phyloP scores from a whole-genome alignment of 805 yeast genomes.

The Candida hispaniensis region DNA sequence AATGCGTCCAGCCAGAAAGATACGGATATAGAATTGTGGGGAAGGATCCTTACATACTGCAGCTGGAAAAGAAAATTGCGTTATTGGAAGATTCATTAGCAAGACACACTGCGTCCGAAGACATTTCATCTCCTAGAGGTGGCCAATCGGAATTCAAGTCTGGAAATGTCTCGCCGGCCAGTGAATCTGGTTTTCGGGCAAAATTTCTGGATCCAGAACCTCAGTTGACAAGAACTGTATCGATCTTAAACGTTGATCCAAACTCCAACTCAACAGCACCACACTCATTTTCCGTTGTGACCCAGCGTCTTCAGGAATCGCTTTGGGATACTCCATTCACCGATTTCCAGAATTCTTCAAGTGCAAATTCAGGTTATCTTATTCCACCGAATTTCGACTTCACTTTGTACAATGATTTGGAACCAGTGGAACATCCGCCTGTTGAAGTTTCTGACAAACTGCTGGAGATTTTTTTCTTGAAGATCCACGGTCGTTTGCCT shows the following conservation, averaged over 20 bases:
- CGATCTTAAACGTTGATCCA: slow-evolving; percentile 22
- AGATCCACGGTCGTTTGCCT: slow-evolving; percentile 20
- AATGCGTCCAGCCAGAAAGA: slow-evolving; percentile 54
- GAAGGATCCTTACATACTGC: slow-evolving; percentile 47
- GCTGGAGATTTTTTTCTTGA: slow-evolving; percentile 18
- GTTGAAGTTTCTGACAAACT: slow-evolving; percentile 17
- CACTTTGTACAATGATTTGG: slow-evolving; percentile 18
- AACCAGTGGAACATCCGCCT: slow-evolving; percentile 19
- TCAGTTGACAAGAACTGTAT: slow-evolving; percentile 16
- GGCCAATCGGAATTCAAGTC: too few relatives aligned
- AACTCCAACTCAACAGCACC: slow-evolving; percentile 20
- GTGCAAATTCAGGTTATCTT: slow-evolving; percentile 6
- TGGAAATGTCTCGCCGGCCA: too few relatives aligned
- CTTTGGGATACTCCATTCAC: slow-evolving; percentile 19
- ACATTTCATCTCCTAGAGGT: too few relatives aligned
- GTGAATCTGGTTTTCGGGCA: slow-evolving; percentile 25
- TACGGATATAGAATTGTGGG: slow-evolving; percentile 37
- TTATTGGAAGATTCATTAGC: slow-evolving; percentile 36
- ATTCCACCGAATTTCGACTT: slow-evolving; percentile 13
- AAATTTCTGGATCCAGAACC: too few relatives aligned
- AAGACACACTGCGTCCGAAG: too few relatives aligned
- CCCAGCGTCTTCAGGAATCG: slow-evolving; percentile 23
- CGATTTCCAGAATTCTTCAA: too few relatives aligned
- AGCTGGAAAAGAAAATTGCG: slow-evolving; percentile 45
- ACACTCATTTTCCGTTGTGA: slow-evolving; percentile 25